Evolutionary conservation across 306 rosid species (phyloP), one percentile per base, ranked within the genome.

Genomic region (Cicer chorassanicum): DNA sequence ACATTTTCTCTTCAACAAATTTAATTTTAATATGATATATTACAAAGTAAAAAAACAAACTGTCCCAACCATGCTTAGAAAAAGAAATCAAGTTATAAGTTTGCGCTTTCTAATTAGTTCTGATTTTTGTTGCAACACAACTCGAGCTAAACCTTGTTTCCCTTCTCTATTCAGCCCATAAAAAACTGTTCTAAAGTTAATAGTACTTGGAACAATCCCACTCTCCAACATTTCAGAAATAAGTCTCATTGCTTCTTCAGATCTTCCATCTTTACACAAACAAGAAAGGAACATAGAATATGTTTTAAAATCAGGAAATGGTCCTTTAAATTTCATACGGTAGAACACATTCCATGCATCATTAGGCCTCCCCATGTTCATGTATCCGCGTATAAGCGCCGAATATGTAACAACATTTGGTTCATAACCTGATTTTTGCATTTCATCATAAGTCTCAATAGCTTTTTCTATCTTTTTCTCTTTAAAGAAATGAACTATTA

Each of bases 101-200:
- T 88, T 93, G 42, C 97, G 90, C 65, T 77, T 88, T 81, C 87
- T 89, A 29, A 43, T 81, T 19, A 89, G 70, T 70, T 84, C 85
- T 41, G 81, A 65, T 67, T 91, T 93, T 19, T 85, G 87, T 63
- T 89, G 83, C 78, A 93, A 59, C 21, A 93, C 92, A 60, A 29
- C 6, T 65, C 81, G 73, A 59, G 98, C 96, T 80, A 91, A 86
- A 66, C 82, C 82, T 10, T 44, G 78, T 88, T 93, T 93, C 9
- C 98, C 98, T 80, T 93, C 94, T 76, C 91, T 84, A 75, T 93
- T 89, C 40, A 93, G 75, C 76, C 96, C 97, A 71, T 66, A 83
- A 82, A 84, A 84, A 59, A 93, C 88, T 13, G 93, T 90, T 72
- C 88, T 68, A 59, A 91, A 89, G 73, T 93, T 93, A 50, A 93